Evolutionary conservation across 139 green algal genomes (phyloP).

Genomic region (Chlorella vulgaris): DNA sequence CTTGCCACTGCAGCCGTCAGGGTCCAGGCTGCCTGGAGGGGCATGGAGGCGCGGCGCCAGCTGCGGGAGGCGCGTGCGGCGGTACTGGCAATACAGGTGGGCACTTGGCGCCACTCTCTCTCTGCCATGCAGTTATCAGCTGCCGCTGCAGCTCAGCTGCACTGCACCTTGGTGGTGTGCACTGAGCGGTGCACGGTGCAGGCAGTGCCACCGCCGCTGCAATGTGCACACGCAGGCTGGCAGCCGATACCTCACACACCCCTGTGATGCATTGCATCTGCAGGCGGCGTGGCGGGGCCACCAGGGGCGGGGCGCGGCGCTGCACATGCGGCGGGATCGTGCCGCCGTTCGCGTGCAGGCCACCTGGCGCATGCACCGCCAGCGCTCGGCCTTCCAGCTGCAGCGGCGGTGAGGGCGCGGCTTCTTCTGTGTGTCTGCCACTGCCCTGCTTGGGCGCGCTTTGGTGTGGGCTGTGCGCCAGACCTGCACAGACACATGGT

Average conservation of each 20-base stretch:
- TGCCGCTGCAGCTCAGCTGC: too few relatives aligned
- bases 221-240: too few relatives aligned
- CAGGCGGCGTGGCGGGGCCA: conserved; percentile 54
- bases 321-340: conserved; percentile 22
- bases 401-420: conserved; percentile 17
- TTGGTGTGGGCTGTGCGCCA: too few relatives aligned
- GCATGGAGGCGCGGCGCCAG: conserved; percentile 23
- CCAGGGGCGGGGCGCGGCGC: conserved; percentile 16
- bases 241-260: too few relatives aligned
- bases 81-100: conserved; percentile 54
- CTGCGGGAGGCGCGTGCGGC: conserved; percentile 22
- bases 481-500: too few relatives aligned
- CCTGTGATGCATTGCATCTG: conserved; percentile 2
- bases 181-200: too few relatives aligned
- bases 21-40: conserved; percentile 54
- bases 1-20: conserved; percentile 43
- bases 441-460: neutral
- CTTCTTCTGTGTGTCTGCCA: neutral
- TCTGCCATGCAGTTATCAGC: too few relatives aligned
- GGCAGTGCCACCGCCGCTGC: too few relatives aligned
- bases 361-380: conserved; percentile 43
- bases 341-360: conserved; percentile 59
- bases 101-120: too few relatives aligned
- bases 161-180: too few relatives aligned
- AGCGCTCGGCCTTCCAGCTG: conserved; percentile 25